Conservation (phyloP, 2,329 filamentous ascomycete species). For the Rosellinia necatrix region DNA sequence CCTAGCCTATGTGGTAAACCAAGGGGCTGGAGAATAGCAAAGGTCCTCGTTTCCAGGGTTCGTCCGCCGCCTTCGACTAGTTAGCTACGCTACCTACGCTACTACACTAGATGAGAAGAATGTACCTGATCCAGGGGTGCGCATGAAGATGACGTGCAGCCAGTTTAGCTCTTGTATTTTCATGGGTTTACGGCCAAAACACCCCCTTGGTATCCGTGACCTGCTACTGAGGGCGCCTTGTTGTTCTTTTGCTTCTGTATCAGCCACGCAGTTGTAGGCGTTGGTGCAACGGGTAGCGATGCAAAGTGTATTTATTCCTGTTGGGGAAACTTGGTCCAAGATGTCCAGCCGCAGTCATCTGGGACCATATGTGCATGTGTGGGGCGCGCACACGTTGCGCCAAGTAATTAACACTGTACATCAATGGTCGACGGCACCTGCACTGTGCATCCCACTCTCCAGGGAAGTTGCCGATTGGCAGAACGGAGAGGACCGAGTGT, state of each 20-base stretch:
- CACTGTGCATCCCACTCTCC: conserved; percentile 6
- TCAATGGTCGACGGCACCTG: not conserved
- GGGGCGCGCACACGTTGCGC: not conserved
- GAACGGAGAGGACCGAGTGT: not conserved
- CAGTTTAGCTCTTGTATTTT: too few species aligned
- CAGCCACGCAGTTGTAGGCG: too few species aligned
- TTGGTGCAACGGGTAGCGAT: too few species aligned
- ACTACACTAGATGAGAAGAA: too few species aligned
- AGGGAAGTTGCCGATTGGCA: conserved; percentile 17
- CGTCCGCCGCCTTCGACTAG: not conserved
- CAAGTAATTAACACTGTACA: conserved; percentile 1
- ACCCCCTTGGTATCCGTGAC: too few species aligned
- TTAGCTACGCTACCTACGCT: not conserved
- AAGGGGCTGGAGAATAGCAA: not conserved
- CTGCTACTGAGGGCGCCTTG: too few species aligned
- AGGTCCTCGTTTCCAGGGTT: not conserved
- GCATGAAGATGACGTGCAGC: too few species aligned
- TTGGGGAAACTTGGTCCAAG: not conserved
- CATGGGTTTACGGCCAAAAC: too few species aligned
- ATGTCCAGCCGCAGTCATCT: not conserved
- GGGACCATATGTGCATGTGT: not conserved
- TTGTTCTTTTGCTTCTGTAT: too few species aligned
- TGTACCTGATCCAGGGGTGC: not conserved
- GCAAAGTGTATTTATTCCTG: too few species aligned
- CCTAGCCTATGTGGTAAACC: too few species aligned